Conservation (phyloP, 768 basidiomycete genomes). For the Mycena belliarum region DNA sequence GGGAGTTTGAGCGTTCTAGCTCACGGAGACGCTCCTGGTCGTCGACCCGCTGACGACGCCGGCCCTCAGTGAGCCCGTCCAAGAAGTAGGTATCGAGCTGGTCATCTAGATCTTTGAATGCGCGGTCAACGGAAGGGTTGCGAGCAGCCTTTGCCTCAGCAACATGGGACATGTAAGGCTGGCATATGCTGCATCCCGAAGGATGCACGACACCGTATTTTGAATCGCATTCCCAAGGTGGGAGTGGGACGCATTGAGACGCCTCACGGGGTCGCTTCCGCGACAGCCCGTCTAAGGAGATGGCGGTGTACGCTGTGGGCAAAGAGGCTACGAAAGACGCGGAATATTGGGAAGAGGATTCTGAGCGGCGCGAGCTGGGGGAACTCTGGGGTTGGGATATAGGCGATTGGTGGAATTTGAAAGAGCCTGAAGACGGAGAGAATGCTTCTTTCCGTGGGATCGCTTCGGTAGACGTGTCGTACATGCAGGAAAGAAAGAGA, state of each 20-base stretch:
- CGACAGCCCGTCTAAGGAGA: conserved; percentile 12
- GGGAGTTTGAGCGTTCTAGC: conserved; percentile 31
- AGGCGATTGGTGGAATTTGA: conserved; percentile 6
- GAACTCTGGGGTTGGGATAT: conserved; percentile 21
- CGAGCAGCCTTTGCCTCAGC: conserved; percentile 38
- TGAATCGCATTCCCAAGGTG: conserved; percentile 42
- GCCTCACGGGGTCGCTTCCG: conserved; percentile 15
- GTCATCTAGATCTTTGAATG: conserved; percentile 39
- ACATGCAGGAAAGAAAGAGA: too few species aligned
- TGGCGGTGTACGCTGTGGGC: conserved; percentile 1
- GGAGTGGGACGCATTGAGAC: conserved; percentile 9
- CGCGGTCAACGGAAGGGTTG: conserved; percentile 38
- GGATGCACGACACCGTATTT: conserved; percentile 42
- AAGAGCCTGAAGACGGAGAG: neutral
- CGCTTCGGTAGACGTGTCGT: neutral
- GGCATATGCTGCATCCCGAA: conserved; percentile 38
- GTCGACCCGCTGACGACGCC: conserved; percentile 41
- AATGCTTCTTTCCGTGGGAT: neutral
- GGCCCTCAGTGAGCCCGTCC: conserved; percentile 42
- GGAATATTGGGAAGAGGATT: conserved; percentile 7
- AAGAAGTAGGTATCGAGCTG: conserved; percentile 38
- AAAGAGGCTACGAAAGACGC: conserved; percentile 9
- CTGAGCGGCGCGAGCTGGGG: neutral
- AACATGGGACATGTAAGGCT: conserved; percentile 41
- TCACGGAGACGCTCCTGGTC: conserved; percentile 35